Conservation (phyloP, 2,329 filamentous ascomycete species). For the Aaosphaeria arxii region DNA sequence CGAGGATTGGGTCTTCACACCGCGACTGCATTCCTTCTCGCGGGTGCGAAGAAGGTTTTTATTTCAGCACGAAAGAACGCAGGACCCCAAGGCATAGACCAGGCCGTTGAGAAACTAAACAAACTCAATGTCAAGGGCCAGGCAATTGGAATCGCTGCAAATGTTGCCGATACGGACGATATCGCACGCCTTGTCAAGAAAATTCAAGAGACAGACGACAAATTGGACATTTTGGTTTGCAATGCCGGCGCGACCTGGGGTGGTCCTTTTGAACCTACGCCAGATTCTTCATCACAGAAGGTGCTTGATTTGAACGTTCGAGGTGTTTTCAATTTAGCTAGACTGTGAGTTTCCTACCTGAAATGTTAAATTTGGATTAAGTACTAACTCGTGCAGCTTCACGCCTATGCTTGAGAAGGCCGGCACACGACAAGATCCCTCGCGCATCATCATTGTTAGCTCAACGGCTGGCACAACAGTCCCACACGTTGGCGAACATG, state of each 20-base stretch:
- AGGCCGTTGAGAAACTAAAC: slow-evolving; percentile 38
- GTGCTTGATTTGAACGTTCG: slow-evolving; percentile 40
- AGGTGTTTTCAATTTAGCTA: slow-evolving; percentile 38
- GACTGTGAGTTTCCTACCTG: slow-evolving; percentile 21
- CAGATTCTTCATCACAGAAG: slow-evolving; percentile 35
- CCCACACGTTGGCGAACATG: slow-evolving; percentile 34
- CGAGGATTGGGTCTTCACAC: slow-evolving; percentile 39
- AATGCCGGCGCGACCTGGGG: slow-evolving; percentile 41
- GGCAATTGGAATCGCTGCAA: slow-evolving; percentile 36
- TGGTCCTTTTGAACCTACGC: slow-evolving; percentile 35
- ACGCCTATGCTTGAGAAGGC: slow-evolving; percentile 33
- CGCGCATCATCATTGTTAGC: slow-evolving; percentile 37
- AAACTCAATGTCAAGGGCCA: slow-evolving; percentile 31
- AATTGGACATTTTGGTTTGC: slow-evolving; percentile 37
- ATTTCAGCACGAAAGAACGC: slow-evolving; percentile 38
- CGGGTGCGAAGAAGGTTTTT: slow-evolving; percentile 39
- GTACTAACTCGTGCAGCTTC: slow-evolving; percentile 17
- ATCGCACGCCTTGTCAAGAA: slow-evolving; percentile 31
- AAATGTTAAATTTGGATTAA: background rate
- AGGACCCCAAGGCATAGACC: slow-evolving; percentile 37
- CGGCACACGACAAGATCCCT: slow-evolving; percentile 30
- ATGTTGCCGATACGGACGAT: slow-evolving; percentile 37
- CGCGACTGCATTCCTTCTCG: slow-evolving; percentile 39
- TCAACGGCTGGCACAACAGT: slow-evolving; percentile 37
- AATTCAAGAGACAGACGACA: slow-evolving; percentile 26